phyloP scores from a whole-genome alignment of 371 early-diverging fungal genomes.

The Smittium mucronatum region DNA sequence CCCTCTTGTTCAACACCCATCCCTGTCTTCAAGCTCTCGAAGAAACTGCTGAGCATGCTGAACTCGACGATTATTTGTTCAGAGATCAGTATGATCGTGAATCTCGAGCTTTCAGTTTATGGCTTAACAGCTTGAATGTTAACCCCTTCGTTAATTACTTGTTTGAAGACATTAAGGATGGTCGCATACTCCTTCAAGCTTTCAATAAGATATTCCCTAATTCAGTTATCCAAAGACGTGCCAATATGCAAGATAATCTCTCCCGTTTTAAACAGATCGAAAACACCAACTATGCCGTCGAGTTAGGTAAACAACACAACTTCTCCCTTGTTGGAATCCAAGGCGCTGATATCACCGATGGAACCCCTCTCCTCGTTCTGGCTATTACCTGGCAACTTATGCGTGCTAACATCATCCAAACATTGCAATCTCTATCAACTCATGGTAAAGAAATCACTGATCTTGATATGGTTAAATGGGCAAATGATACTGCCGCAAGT shows the following conservation, averaged over 20 bases:
- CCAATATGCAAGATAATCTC: constrained; percentile 45
- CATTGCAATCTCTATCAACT: constrained; percentile 67
- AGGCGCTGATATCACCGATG: constrained; percentile 88
- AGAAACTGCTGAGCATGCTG: constrained; percentile 57
- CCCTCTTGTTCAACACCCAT: constrained; percentile 86
- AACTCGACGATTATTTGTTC: constrained; percentile 71
- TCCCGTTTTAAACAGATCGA: constrained; percentile 91
- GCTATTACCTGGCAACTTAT: constrained; percentile 92
- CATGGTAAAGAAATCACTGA: constrained; percentile 75
- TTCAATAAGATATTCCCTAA: constrained; percentile 85
- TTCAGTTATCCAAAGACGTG: constrained; percentile 78
- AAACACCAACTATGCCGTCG: constrained; percentile 85
- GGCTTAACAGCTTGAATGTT: constrained; percentile 89
- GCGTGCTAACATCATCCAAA: constrained; percentile 89
- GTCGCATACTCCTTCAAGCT: constrained; percentile 81
- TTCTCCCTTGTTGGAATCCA: constrained; percentile 91
- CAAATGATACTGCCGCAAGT: constrained; percentile 57
- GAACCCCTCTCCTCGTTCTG: constrained; percentile 71
- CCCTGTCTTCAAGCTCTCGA: constrained; percentile 82
- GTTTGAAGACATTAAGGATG: constrained; percentile 92
- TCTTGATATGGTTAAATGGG: constrained; percentile 84
- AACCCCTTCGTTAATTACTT: constrained; percentile 90
- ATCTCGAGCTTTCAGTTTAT: constrained; percentile 88
- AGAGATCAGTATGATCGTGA: constrained; percentile 81
- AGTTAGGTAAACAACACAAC: constrained; percentile 65